Base-by-base conservation (phyloP, 805 yeast species). In the Pichia kluyveri region DNA sequence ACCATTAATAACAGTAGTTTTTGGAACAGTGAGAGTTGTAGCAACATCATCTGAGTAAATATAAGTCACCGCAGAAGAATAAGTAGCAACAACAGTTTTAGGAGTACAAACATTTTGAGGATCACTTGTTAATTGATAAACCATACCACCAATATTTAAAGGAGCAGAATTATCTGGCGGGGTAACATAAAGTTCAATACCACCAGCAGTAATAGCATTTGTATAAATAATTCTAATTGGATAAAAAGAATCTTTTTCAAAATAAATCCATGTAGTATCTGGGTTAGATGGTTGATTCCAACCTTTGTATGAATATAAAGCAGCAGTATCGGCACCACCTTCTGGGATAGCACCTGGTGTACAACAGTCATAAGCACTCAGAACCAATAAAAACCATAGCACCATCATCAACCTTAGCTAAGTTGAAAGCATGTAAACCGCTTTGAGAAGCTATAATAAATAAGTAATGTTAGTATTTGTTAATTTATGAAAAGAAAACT, bases 361-460 rank as follows among this genome's bases (percentile, higher is more conserved):
- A 53, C 70, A 61, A 55, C 75, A 70, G 23, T 57, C 58, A 28
- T 69, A 59, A 14, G 64, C 63, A 42, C 53, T n/a, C 56, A 9
- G 59, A 60, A 43, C 67, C 67, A 40, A 61, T 48, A 28, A 51
- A 56, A 38, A 68, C 61, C 49, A 58, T 59, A n/a, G 53, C 62
- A 26, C 58, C 54, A 51, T 66, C 69, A 55, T 65, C 70, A 27
- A 57, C 56, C 9, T 42, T 38, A 8, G 30, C 23, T 7, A 63
- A 42, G 9, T 43, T 39, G 38, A 66, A 52, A 1, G 47, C 45
- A 43, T 60, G 65, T 7, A 52, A 39, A 46, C 70, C 70, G 17
- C 59, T 50, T 15, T 45, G 49, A 4, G 52, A 45, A 8, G 70
- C 66, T 40, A 42, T 18, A 15, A 34, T 48, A 32, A 38, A 31